Conservation (phyloP, 352 stramenopile genomes). For the Phytophthora meadii region DNA sequence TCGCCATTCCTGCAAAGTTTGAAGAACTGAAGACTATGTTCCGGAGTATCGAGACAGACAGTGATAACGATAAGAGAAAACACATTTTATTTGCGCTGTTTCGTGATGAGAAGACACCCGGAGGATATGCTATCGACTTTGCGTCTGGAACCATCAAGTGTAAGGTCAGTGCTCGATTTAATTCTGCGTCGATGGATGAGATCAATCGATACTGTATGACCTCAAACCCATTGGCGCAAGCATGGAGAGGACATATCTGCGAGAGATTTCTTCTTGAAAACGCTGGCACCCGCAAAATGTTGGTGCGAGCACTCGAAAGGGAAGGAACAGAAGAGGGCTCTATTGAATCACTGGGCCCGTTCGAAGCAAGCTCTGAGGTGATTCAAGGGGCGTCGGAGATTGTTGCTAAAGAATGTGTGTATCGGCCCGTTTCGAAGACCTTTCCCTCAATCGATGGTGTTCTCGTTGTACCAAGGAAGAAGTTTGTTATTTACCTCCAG, state of each 20-base stretch:
- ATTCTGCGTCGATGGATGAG: conserved; percentile 5
- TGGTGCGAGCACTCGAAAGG: conserved; percentile 6
- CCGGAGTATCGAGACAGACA: background rate
- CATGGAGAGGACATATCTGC: conserved; percentile 9
- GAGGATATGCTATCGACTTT: conserved; percentile 2
- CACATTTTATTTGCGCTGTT: conserved; percentile 14
- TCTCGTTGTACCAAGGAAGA: conserved; percentile 17
- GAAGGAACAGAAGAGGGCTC: too few relatives aligned
- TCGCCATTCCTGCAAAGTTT: conserved; percentile 1
- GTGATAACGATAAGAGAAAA: conserved; percentile 1
- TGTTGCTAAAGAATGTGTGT: conserved; percentile 28
- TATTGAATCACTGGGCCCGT: background rate
- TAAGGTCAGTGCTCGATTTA: conserved; percentile 8
- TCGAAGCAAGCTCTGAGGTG: conserved; percentile 22
- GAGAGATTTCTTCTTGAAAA: conserved; percentile 18
- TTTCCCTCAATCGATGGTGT: conserved; percentile 44
- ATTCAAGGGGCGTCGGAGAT: conserved; percentile 39
- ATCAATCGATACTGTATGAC: background rate
- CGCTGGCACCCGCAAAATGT: conserved; percentile 10
- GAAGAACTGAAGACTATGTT: conserved; percentile 8
- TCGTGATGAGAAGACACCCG: conserved; percentile 1
- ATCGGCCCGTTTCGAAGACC: conserved; percentile 31
- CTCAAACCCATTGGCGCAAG: background rate
- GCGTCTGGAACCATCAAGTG: conserved; percentile 21
- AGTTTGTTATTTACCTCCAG: conserved; percentile 34